Base-by-base conservation (phyloP, 257 asterid genomes). In the Nicotiana attenuata region DNA sequence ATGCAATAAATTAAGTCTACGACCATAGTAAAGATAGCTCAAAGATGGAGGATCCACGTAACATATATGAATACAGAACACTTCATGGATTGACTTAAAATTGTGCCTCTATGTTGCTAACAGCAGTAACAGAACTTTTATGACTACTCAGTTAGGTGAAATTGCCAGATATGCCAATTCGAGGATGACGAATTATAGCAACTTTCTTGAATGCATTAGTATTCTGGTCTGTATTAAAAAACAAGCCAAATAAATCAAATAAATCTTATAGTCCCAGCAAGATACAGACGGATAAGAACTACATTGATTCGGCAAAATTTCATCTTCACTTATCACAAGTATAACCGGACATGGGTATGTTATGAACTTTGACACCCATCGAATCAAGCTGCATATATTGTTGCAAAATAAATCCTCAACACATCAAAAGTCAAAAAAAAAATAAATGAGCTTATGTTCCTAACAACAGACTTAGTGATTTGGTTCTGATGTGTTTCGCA, bases 171-270 rank as follows among this genome's bases (percentile, higher is more conserved):
- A 31, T 3, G 35, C 5, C 4, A 31, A 4, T 31, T 31, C 98
- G 97, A 81, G 98, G 98, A 89, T 94, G 97, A 11, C 95, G 97
- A 55, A 94, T 91, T 80, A 94, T 94, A 59, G 97, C 97, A 31
- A 94, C 97, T 88, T 94, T 97, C 95, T 94, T 94, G 91, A 94
- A 94, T 86, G 98, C 98, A 81, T 93, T 90, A 71, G 97, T 91
- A 81, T 94, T 89, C 83, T 94, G 97, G 85, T 94, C 98, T 92
- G 94, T 16, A 50, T 47, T 10, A 63, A 7, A 85, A 83, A 67
- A n/a, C 3, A 65, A 13, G 31, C 56, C 29, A 57, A 79, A 81
- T 31, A 77, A 82, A 84, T 29, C 66, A 80, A 66, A 76, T 61
- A 65, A 83, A 29, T 73, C 68, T 15, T 50, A 82, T 2, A 64